Base-by-base conservation (phyloP, 768 basidiomycete species). In the Arthromyces matolae region DNA sequence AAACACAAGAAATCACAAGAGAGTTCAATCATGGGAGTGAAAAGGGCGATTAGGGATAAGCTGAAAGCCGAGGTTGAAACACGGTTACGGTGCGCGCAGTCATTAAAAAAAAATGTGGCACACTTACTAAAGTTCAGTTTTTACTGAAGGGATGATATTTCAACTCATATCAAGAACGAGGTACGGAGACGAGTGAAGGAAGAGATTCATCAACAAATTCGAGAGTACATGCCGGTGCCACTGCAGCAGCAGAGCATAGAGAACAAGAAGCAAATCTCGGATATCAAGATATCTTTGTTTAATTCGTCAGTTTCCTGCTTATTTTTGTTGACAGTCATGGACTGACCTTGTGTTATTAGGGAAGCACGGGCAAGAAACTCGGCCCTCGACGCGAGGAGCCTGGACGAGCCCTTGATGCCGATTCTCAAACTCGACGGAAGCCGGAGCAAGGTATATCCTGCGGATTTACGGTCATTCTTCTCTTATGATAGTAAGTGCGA, bases 401-500 rank as follows among this genome's bases (percentile, higher is more conserved):
- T 76, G 24, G 64, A 75, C 48, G 78, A 81, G 40, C 61, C 63
- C 2, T 64, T 85, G 31, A 63, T 66, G 6, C 58, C 64, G 4
- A 67, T 85, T n/a, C 51, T 79, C 51, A 79, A 69, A 47, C 53
- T 64, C 8, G 73, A 79, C 49, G 82, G 81, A 1, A 69, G 61
- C 43, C 63, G 55, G 49, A 79, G 80, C 61, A 53, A 62, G 0
- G 50, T 72, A 12, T 83, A 72, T 50, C 83, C 82, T 7, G 60
- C 64, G 0, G 75, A 80, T 52, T 53, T 84, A 27, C 63, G 70
- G 42, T 71, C 75, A 2, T 61, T 84, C 12, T 71, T 81, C 38
- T 64, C 65, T 5, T 85, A 83, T 57, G 71, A 78, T 41, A 57
- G 81, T 83, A 57, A 63, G 78, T 64, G n/a, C n/a, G 10, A 3